Percentiles rank a stretch among this genome's conserved stretches.
These are phyloP conservation scores for Geosmithia morbida DNA, from an alignment of 2,329 filamentous ascomycete genomes.

Conservation along the genomic window DNA sequence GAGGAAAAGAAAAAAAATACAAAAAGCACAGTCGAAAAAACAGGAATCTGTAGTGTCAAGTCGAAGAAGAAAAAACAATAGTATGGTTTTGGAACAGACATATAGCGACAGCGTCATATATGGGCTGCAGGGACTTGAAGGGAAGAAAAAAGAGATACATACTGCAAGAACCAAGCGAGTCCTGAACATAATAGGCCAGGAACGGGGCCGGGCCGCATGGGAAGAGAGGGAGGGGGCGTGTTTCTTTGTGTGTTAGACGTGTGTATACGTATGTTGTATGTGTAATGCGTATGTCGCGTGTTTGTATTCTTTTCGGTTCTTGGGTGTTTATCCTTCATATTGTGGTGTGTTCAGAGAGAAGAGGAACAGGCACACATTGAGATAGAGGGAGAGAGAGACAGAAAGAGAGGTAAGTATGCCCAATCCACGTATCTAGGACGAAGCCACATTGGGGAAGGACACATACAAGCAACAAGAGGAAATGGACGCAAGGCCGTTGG, in stretches of 20 bases:
- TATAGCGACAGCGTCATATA: neutral
- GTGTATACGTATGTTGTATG: neutral
- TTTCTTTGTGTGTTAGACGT: conserved; percentile 1
- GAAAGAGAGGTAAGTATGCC: conserved; percentile 21
- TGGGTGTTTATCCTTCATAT: neutral
- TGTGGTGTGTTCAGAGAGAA: neutral
- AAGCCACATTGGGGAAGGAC: too few relatives aligned
- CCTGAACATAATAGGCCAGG: neutral
- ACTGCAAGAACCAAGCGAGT: neutral
- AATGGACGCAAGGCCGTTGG: neutral
- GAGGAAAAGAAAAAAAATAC: neutral
- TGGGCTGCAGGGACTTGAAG: neutral
- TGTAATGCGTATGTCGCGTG: neutral
- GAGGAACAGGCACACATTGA: conserved; percentile 7
- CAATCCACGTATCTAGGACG: conserved; percentile 18
- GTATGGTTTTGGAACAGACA: neutral
- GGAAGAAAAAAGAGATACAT: neutral
- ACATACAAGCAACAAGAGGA: conserved; percentile 5
- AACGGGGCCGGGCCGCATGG: neutral
- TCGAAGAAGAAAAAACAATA: neutral
- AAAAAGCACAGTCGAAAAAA: neutral
- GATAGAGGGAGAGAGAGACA: conserved; percentile 6
- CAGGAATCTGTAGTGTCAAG: neutral
- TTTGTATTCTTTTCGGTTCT: neutral
- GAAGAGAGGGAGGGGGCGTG: neutral